phyloP scores from a whole-genome alignment of 768 basidiomycete genomes.

The Lactarius hengduanensis region DNA sequence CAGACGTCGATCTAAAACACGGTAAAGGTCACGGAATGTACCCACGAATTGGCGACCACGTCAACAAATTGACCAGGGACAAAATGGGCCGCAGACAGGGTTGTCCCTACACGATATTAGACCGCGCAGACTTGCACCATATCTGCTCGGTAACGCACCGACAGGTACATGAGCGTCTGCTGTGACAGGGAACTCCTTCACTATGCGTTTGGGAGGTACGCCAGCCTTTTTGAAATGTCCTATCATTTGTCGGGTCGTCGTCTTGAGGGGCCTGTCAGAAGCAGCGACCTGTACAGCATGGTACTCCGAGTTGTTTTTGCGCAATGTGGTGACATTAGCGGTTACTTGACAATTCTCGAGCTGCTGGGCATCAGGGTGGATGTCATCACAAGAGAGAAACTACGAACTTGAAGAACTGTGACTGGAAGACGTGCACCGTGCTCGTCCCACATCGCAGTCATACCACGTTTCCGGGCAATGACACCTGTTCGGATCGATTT shows the following conservation, averaged over 20 bases:
- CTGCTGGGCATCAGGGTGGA: slow-evolving; percentile 38
- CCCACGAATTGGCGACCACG: slow-evolving; percentile 86
- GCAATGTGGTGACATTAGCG: slow-evolving; percentile 64
- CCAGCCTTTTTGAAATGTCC: slow-evolving; percentile 88
- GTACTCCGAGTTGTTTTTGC: slow-evolving; percentile 67
- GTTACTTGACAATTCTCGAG: slow-evolving; percentile 90
- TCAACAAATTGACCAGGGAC: slow-evolving; percentile 97
- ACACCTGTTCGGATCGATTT: slow-evolving; percentile 85
- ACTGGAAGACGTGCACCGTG: slow-evolving; percentile 87
- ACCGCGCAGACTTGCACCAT: not conserved
- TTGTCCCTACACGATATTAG: slow-evolving; percentile 59
- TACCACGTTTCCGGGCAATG: slow-evolving; percentile 93
- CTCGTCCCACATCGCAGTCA: slow-evolving; percentile 91
- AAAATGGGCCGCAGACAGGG: slow-evolving; percentile 87
- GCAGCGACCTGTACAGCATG: slow-evolving; percentile 95
- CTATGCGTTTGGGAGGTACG: slow-evolving; percentile 76
- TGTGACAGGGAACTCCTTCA: slow-evolving; percentile 88
- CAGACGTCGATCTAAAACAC: slow-evolving; percentile 1
- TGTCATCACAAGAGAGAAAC: not conserved
- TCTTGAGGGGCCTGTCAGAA: slow-evolving; percentile 68
- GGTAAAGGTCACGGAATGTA: slow-evolving; percentile 26
- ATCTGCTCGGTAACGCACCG: slow-evolving; percentile 50
- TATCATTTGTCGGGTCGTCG: slow-evolving; percentile 72
- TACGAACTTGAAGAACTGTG: slow-evolving; percentile 85
- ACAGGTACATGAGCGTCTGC: slow-evolving; percentile 87